These are phyloP conservation scores for Zygnema circumcarinatum DNA, from an alignment of 139 green algal genomes.

Conservation along the genomic window DNA sequence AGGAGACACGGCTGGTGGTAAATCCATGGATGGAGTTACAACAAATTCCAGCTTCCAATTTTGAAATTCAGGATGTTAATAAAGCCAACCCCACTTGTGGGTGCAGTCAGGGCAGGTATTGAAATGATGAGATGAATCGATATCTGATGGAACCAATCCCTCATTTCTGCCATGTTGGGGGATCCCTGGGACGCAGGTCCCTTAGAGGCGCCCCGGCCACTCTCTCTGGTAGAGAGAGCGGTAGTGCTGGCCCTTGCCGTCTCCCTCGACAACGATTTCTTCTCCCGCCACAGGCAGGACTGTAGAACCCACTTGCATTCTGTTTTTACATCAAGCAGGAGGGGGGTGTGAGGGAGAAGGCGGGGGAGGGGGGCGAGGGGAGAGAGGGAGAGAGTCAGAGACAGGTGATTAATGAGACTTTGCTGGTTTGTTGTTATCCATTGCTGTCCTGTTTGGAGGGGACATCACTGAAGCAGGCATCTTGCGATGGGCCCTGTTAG, in stretches of 20 bases:
- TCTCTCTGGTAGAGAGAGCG: constrained; percentile 28
- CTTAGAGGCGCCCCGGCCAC: constrained; percentile 33
- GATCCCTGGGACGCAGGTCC: background rate
- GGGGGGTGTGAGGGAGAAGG: background rate
- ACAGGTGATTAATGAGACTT: background rate
- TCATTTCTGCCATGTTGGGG: too few species aligned
- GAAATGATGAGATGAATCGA: too few species aligned
- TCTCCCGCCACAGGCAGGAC: constrained; percentile 49
- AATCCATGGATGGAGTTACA: too few species aligned
- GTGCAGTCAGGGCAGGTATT: too few species aligned
- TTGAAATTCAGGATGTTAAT: too few species aligned
- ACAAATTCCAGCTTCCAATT: too few species aligned
- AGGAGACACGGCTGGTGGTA: too few species aligned
- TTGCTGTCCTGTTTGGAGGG: too few species aligned
- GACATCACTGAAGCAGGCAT: background rate
- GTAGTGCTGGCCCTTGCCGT: constrained; percentile 45
- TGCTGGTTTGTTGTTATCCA: too few species aligned
- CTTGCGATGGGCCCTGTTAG: too few species aligned
- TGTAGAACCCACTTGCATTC: background rate
- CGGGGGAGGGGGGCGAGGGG: background rate
- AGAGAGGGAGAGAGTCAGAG: constrained; percentile 5
- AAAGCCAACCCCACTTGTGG: too few species aligned
- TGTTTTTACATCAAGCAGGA: background rate
- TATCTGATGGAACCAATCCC: too few species aligned
- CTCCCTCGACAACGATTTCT: constrained; percentile 60